Evolutionary conservation across 148 eudicot genomes (phyloP).

Genomic region (Rhododendron griersonianum): DNA sequence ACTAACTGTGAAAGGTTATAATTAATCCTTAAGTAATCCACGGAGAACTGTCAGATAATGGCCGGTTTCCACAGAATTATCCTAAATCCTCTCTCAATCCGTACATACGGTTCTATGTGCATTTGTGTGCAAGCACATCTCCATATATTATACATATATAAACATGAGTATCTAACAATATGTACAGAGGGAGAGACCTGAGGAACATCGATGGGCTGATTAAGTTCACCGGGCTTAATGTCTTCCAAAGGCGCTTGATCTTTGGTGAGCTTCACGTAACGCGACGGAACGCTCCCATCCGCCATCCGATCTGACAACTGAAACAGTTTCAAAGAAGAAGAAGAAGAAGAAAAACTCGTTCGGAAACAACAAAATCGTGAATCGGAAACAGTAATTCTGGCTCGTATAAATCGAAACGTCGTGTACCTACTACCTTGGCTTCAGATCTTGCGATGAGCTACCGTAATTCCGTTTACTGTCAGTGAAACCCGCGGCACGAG

Average conservation of each 20-base stretch:
- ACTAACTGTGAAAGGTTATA: not conserved
- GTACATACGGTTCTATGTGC: not conserved
- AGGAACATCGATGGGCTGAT: conserved; percentile 86
- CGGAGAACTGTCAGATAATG: not conserved
- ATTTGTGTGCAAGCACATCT: not conserved
- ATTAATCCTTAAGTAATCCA: not conserved
- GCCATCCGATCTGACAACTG: conserved; percentile 35
- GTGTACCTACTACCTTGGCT: not conserved
- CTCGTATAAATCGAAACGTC: not conserved
- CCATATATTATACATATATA: not conserved
- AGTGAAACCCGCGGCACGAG: not conserved
- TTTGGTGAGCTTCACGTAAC: conserved; percentile 76
- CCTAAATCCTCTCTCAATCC: not conserved
- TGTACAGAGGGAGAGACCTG: conserved; percentile 43
- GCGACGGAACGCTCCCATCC: conserved; percentile 45
- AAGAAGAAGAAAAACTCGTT: not conserved
- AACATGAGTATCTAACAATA: not conserved
- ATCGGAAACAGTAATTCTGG: not conserved
- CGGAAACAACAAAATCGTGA: not conserved
- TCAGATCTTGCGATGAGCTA: conserved; percentile 2
- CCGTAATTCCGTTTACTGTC: not conserved
- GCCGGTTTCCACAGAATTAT: not conserved
- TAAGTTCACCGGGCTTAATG: conserved; percentile 86
- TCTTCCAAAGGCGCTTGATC: conserved; percentile 66
- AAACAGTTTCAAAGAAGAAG: not conserved